Base-by-base conservation (phyloP, 495 filamentous ascomycete genomes). In the Penicillium bovifimosum region DNA sequence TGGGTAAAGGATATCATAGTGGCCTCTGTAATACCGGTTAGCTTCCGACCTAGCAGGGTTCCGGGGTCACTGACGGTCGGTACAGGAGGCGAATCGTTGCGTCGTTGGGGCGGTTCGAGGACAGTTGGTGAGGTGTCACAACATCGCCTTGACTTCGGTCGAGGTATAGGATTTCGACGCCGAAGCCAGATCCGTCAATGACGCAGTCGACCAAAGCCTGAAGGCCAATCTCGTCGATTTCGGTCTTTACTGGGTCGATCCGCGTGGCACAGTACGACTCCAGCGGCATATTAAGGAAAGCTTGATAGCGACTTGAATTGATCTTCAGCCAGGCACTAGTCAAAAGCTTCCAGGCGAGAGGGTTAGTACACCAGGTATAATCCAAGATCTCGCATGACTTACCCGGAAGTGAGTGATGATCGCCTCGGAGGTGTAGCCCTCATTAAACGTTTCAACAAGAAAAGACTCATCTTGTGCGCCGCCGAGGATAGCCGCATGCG, bases 1-100 rank as follows among this genome's bases (percentile, higher is more conserved):
- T 59, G 81, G 87, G 74, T 98, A 98, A 14, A 97, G 76, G 47
- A 98, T 82, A 69, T 98, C 93, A 65, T 98, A 98, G 68, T 98
- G 93, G 46, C 90, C 90, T 33, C n/a, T n/a, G n/a, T n/a, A n/a
- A n/a, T n/a, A n/a, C n/a, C n/a, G n/a, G n/a, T n/a, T n/a, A n/a
- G n/a, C n/a, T n/a, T n/a, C n/a, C n/a, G n/a, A n/a, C n/a, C n/a
- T n/a, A n/a, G n/a, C n/a, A n/a, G n/a, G n/a, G n/a, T n/a, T n/a
- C n/a, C n/a, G n/a, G n/a, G 33, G 5, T 6, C 32, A 78, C 85
- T 75, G 67, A 88, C 85, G 86, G 86, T 54, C 86, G 75, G 55
- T 88, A 88, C 9, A 89, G 71, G 17, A 89, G 70, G 50, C 82
- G 81, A 64, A 76, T 84, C 60, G 75, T 86, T 69, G 64, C 86